Percentiles rank a stretch among this genome's conserved stretches.
Conservation (phyloP, 2,329 filamentous ascomycete genomes). For the Diaporthe humulicola region DNA sequence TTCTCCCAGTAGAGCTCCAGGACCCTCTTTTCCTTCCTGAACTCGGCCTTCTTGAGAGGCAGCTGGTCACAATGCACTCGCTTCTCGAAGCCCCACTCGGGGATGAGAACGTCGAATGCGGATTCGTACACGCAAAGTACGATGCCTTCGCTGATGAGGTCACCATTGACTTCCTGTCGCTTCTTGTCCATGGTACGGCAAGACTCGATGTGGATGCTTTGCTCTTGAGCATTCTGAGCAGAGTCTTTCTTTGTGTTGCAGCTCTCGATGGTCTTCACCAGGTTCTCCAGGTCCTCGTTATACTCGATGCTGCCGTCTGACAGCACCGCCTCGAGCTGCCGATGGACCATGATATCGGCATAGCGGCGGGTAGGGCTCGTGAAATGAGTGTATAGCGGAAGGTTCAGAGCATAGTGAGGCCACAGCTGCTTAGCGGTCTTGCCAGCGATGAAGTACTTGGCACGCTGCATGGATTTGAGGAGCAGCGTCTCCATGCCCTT, state of each 20-base stretch:
- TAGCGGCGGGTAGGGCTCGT: constrained; percentile 96
- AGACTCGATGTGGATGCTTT: constrained; percentile 98
- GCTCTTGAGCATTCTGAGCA: constrained; percentile 95
- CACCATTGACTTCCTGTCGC: constrained; percentile 86
- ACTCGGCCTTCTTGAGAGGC: constrained; percentile 98
- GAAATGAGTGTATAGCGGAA: constrained; percentile 97
- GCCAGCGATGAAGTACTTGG: constrained; percentile 92
- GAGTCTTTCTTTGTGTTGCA: constrained; percentile 99
- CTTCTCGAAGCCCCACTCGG: constrained; percentile 99
- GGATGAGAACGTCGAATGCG: constrained; percentile 97
- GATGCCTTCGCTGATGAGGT: constrained; percentile 95
- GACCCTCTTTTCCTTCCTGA: constrained; percentile 93
- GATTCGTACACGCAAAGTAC: constrained; percentile 98
- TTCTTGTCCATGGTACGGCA: constrained; percentile 96
- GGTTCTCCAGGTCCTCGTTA: constrained; percentile 86
- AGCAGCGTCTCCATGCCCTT: constrained; percentile 98
- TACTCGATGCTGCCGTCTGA: constrained; percentile 88
- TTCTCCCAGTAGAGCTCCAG: constrained; percentile 99
- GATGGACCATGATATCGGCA: constrained; percentile 94
- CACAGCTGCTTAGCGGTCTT: constrained; percentile 83
- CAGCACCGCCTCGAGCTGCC: constrained; percentile 89
- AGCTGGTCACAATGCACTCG: constrained; percentile 98
- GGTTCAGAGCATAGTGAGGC: constrained; percentile 91
- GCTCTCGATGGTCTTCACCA: constrained; percentile 92
- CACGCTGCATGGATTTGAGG: constrained; percentile 94